Conservation (phyloP, 1,139 yeast species). For the Scheffersomyces stambukii region DNA sequence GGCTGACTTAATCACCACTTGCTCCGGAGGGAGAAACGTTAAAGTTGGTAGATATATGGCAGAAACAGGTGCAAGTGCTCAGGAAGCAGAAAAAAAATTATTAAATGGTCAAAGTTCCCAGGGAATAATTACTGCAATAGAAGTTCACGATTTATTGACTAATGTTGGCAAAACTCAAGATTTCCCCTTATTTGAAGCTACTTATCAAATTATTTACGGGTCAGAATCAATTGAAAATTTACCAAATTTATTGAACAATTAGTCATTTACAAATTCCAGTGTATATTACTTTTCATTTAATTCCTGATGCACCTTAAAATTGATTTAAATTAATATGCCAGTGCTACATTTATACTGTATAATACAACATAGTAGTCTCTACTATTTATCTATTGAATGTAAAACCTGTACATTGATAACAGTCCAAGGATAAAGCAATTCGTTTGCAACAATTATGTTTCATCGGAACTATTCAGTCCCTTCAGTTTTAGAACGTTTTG, state of each 20-base stretch:
- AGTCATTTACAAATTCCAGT: background rate
- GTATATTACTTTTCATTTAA: slow-evolving; percentile 1
- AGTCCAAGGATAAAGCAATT: too few relatives aligned
- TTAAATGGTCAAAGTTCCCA: slow-evolving; percentile 50
- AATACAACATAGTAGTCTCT: background rate
- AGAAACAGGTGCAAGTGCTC: slow-evolving; percentile 39
- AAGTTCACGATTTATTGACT: slow-evolving; percentile 43
- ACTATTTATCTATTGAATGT: background rate
- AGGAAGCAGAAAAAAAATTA: slow-evolving; percentile 42
- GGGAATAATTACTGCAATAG: slow-evolving; percentile 46
- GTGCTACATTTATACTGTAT: too few relatives aligned
- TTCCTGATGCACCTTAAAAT: slow-evolving; percentile 1
- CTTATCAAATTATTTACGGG: slow-evolving; percentile 44
- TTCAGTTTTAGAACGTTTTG: slow-evolving; percentile 1
- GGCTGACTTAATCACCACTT: slow-evolving; percentile 48
- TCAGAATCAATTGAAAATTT: slow-evolving; percentile 39
- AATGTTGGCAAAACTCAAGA: slow-evolving; percentile 28
- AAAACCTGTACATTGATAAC: too few relatives aligned
- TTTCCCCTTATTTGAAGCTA: slow-evolving; percentile 47
- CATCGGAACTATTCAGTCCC: too few relatives aligned
- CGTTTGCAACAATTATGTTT: too few relatives aligned
- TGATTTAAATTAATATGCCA: slow-evolving; percentile 2
- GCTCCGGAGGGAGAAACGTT: slow-evolving; percentile 49
- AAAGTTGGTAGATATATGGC: slow-evolving; percentile 48
- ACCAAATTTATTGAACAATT: slow-evolving; percentile 27